Evolutionary conservation across 805 yeast genomes (phyloP).

Genomic region (Blastobotrys americana): DNA sequence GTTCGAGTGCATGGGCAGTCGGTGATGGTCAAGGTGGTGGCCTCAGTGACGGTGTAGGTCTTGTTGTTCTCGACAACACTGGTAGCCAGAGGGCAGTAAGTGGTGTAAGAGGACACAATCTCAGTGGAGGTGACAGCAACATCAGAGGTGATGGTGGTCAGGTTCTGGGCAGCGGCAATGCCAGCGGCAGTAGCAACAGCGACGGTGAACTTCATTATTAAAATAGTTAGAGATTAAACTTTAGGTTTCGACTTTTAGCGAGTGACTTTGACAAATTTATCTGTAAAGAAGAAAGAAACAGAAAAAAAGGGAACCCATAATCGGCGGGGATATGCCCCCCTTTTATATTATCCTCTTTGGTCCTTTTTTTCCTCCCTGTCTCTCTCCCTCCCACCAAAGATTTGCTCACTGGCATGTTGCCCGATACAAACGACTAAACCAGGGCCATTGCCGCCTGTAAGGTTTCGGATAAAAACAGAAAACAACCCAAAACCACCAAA

Average conservation of each 20-base stretch:
- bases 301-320: slow-evolving; percentile 1
- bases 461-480: background rate
- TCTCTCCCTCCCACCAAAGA: slow-evolving; percentile 1
- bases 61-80: slow-evolving; percentile 53
- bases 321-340: slow-evolving; percentile 4
- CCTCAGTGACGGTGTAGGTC: slow-evolving; percentile 68
- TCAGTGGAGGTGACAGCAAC: slow-evolving; percentile 26
- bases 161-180: slow-evolving; percentile 39
- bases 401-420: background rate
- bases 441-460: background rate
- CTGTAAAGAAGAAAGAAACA: slow-evolving; percentile 8
- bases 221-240: background rate
- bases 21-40: slow-evolving; percentile 79
- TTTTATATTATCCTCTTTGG: slow-evolving; percentile 8
- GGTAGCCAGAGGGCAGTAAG: slow-evolving; percentile 79
- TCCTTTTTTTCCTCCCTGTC: slow-evolving; percentile 4
- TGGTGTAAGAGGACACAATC: slow-evolving; percentile 65
- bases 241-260: slow-evolving; percentile 10
- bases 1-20: slow-evolving; percentile 79
- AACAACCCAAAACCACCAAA: slow-evolving; percentile 1
- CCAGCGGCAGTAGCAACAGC: slow-evolving; percentile 22
- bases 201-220: slow-evolving; percentile 23
- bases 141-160: slow-evolving; percentile 36
- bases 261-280: slow-evolving; percentile 11
- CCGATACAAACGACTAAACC: background rate